Evolutionary conservation across 768 basidiomycete species (phyloP), one percentile per base, ranked within the genome.

Genomic region (Mycena polygramma): DNA sequence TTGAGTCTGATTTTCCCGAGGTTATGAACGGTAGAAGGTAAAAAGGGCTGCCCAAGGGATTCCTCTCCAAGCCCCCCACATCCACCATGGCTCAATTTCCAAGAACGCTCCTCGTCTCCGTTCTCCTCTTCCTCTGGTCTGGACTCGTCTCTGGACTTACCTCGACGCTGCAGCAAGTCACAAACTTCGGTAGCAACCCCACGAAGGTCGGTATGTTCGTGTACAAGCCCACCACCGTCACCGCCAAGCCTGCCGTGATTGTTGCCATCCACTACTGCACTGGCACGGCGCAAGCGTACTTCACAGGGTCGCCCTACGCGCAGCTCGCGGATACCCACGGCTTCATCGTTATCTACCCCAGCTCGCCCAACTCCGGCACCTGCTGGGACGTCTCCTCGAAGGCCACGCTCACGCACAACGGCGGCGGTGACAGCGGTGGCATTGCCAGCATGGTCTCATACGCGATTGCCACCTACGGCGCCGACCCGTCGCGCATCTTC

Each of bases 371-470:
- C 64, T 68, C 74, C 17, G 86, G 86, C 59, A 82, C 81, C 69
- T 89, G 88, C 79, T 89, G 86, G 85, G 88, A 89, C 70, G 87
- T 89, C 37, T 79, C 82, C 74, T 82, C 85, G 43, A 82, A 75
- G 63, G 85, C 78, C 43, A 88, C 88, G 8, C 81, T 90, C 70
- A 88, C 84, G 22, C 89, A 89, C 74, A 82, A 89, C 73, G 84
- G 79, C 17, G 89, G 88, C 8, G 85, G 88, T 26, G 89, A 90
- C 77, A 88, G 88, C 9, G 80, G 85, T 30, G 86, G 80, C 10
- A 88, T 90, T 69, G 86, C 81, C 0, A 84, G 79, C 24, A 82
- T 83, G 76, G 82, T 85, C 46, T 80, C 82, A 45, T 89, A 83
- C 72, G 85, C 88, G 19, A 85, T 89, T 57, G 59, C 78, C 24